A percentile compares a stretch with the other conserved stretches of the same genome.
phyloP scores from a whole-genome alignment of 148 eudicot genomes.

The Salicornia ramosissima region DNA sequence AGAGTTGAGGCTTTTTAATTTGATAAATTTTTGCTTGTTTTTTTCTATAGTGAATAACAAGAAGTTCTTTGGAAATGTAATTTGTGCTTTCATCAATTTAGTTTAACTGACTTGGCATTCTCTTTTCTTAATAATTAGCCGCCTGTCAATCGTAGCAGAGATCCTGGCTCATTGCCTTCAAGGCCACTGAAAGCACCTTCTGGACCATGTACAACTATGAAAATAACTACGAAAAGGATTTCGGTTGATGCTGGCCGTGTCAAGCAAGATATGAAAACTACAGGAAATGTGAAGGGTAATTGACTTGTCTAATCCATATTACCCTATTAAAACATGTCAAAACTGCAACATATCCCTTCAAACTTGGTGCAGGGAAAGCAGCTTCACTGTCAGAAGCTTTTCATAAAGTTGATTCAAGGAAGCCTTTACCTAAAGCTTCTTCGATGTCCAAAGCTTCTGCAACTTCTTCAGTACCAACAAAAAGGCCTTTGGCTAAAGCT shows the following conservation, averaged over 20 bases:
- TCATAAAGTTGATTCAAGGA: conserved; percentile 33
- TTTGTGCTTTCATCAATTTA: neutral
- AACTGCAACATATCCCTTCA: neutral
- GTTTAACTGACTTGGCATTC: conserved; percentile 20
- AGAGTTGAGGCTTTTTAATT: no score
- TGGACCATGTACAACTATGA: conserved; percentile 27
- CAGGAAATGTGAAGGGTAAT: conserved; percentile 36
- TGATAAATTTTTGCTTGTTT: neutral
- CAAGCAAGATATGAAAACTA: conserved; percentile 41
- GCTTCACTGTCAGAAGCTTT: conserved; percentile 29
- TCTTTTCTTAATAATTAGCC: conserved; percentile 33
- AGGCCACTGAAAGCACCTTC: conserved; percentile 39
- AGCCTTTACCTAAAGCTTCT: conserved; percentile 40
- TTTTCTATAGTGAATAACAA: neutral
- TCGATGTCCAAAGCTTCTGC: conserved; percentile 36
- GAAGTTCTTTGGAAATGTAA: neutral
- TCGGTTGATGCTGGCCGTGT: conserved; percentile 39
- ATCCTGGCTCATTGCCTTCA: conserved; percentile 31
- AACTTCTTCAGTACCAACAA: conserved; percentile 39
- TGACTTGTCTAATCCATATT: conserved; percentile 7
- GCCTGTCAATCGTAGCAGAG: conserved; percentile 32
- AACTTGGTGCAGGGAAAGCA: conserved; percentile 35
- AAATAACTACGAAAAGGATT: conserved; percentile 45
- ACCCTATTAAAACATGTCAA: neutral
- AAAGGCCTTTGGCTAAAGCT: conserved; percentile 43